These are phyloP conservation scores for Viola pubescens DNA, from an alignment of 441 rosid species.

Conservation along the genomic window DNA sequence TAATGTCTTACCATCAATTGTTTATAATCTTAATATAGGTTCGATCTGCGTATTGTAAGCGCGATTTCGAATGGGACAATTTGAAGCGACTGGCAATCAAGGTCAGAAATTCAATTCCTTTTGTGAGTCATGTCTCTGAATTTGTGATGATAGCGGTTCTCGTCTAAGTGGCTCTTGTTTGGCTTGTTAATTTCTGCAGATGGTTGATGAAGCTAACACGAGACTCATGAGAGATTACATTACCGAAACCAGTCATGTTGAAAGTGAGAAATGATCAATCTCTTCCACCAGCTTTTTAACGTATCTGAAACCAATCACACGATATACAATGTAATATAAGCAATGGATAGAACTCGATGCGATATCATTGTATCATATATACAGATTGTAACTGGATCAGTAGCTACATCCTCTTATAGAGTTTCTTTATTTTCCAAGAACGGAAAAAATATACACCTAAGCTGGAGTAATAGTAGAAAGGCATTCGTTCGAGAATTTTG, in stretches of 20 bases:
- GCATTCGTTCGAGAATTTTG: background rate
- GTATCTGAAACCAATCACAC: background rate
- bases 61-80: constrained; percentile 91
- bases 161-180: background rate
- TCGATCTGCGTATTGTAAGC: constrained; percentile 68
- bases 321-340: too few relatives aligned
- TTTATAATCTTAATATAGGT: constrained; percentile 31
- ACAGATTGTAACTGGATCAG: background rate
- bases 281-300: too few relatives aligned
- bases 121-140: background rate
- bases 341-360: background rate
- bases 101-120: constrained; percentile 25
- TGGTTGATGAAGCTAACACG: constrained; percentile 52
- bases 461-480: background rate
- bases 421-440: too few relatives aligned
- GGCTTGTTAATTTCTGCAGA: constrained; percentile 26
- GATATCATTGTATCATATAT: too few relatives aligned
- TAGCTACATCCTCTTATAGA: too few relatives aligned
- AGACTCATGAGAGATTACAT: constrained; percentile 73
- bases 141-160: background rate
- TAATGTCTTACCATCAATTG: background rate
- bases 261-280: constrained; percentile 29
- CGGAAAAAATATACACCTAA: too few relatives aligned
- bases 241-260: constrained; percentile 46
- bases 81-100: constrained; percentile 42